Evolutionary conservation across 139 green algal genomes (phyloP).

Genomic region (Astrephomene gubernaculifera): DNA sequence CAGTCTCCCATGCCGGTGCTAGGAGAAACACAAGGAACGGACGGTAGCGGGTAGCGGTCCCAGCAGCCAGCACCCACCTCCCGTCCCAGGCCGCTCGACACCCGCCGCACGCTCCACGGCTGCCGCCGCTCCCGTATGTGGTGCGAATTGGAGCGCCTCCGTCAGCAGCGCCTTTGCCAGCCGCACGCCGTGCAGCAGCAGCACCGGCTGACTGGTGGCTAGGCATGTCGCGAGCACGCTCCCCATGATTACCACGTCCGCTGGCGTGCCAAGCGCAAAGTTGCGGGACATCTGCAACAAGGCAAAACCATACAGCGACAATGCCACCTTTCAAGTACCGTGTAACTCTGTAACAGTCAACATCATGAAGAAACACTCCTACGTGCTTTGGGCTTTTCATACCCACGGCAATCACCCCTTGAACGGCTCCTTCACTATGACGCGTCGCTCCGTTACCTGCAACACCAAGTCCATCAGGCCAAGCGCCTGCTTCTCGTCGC

Average conservation of each 20-base stretch:
- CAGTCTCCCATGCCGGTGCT: too few relatives aligned
- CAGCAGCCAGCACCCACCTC: background rate
- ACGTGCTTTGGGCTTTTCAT: too few relatives aligned
- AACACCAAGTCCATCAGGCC: conserved; percentile 37
- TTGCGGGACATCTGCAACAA: conserved; percentile 26
- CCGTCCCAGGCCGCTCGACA: conserved; percentile 10
- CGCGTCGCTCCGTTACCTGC: too few relatives aligned
- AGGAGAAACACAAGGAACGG: too few relatives aligned
- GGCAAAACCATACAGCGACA: too few relatives aligned
- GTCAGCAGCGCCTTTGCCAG: background rate
- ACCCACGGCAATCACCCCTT: background rate
- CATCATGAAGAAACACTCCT: too few relatives aligned
- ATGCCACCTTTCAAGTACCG: too few relatives aligned
- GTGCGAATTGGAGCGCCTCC: background rate
- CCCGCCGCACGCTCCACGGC: background rate
- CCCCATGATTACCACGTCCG: conserved; percentile 22
- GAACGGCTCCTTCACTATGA: background rate
- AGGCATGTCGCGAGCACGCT: conserved; percentile 9
- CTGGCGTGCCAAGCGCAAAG: conserved; percentile 17
- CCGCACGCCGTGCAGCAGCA: conserved; percentile 42
- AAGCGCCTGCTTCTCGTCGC: conserved; percentile 47
- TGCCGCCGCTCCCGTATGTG: background rate
- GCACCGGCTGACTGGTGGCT: conserved; percentile 3
- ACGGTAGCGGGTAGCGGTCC: background rate
- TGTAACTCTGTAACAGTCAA: too few relatives aligned